These are phyloP conservation scores for Trametes cinnabarina DNA, from an alignment of 768 basidiomycete species.

Conservation along the genomic window DNA sequence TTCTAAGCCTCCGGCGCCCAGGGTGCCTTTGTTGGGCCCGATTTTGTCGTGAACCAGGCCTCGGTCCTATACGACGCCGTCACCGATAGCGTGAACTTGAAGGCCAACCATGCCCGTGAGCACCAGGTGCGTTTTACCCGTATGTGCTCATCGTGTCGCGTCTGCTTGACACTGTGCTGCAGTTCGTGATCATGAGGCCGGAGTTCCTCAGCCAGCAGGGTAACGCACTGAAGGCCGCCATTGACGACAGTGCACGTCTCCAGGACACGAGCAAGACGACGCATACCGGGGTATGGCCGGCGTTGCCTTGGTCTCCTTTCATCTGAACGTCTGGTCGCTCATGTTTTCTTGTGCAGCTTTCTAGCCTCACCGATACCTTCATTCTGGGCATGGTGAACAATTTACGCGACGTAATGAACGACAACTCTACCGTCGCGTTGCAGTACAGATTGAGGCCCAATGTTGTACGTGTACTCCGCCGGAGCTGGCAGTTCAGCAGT, in stretches of 20 bases:
- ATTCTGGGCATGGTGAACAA: neutral
- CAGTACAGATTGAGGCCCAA: neutral
- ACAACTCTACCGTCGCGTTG: neutral
- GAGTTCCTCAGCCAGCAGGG: constrained; percentile 6
- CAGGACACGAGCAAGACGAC: neutral
- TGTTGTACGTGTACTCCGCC: neutral
- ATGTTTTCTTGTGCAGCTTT: neutral
- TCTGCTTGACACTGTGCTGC: neutral
- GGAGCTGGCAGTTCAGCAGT: too few relatives aligned
- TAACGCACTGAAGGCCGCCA: neutral
- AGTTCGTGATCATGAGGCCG: neutral
- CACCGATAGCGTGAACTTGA: neutral
- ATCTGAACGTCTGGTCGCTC: too few relatives aligned
- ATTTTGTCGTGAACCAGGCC: neutral
- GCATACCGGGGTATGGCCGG: neutral
- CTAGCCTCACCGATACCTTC: neutral
- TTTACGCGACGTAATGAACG: neutral
- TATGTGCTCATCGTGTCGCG: neutral
- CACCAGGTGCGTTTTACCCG: neutral
- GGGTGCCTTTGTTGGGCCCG: neutral
- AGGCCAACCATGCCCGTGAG: neutral
- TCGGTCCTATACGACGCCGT: neutral
- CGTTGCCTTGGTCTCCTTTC: too few relatives aligned
- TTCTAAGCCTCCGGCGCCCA: too few relatives aligned
- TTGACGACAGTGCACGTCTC: neutral